Conservation (phyloP, 352 stramenopile genomes). For the Phytopythium delawarense region DNA sequence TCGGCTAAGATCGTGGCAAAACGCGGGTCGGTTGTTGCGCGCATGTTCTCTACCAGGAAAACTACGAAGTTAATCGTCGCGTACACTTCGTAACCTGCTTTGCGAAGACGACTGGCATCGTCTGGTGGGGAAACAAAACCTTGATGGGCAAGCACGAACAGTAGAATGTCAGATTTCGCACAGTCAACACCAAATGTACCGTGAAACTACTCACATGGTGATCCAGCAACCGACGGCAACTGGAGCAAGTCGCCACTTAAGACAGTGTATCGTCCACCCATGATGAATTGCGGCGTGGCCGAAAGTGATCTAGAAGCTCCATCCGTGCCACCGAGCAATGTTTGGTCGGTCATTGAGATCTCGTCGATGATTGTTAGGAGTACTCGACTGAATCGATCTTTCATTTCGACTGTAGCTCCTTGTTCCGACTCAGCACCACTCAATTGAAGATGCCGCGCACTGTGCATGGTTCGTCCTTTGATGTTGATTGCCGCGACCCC, state of each 20-base stretch:
- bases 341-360: constrained; percentile 21
- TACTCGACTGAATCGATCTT: constrained; percentile 4
- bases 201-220: constrained; percentile 14
- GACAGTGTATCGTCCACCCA: constrained; percentile 20
- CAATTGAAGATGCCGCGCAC: constrained; percentile 12
- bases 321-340: constrained; percentile 13
- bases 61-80: constrained; percentile 17
- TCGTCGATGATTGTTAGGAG: constrained; percentile 21
- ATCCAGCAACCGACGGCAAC: constrained; percentile 10
- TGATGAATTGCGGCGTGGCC: constrained; percentile 3
- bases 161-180: no score
- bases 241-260: constrained; percentile 20
- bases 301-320: constrained; percentile 7
- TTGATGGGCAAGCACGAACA: no score
- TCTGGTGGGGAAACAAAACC: background rate
- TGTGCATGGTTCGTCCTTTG: constrained; percentile 17
- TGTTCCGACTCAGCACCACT: constrained; percentile 2
- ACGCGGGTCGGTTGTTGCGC: background rate
- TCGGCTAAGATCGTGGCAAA: no score
- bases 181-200: no score
- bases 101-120: background rate
- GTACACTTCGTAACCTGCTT: constrained; percentile 16
- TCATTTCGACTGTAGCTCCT: constrained; percentile 18
- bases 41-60: constrained; percentile 21
- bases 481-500: constrained; percentile 14